These are phyloP conservation scores for Megacollybia marginata DNA, from an alignment of 768 basidiomycete species.

Conservation along the genomic window DNA sequence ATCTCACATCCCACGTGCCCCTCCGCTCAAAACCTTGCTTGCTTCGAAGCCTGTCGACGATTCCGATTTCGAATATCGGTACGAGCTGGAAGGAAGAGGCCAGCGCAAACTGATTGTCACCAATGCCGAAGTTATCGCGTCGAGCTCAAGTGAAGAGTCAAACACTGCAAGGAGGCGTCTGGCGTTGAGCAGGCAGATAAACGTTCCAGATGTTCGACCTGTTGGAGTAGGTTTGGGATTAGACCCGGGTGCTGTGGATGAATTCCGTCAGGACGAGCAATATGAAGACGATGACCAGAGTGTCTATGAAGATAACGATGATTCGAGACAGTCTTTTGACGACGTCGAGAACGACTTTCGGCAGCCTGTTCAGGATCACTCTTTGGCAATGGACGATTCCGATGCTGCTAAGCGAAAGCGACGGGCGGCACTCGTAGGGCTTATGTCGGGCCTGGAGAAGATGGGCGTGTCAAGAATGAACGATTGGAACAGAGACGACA, in stretches of 20 bases:
- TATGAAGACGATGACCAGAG: not conserved
- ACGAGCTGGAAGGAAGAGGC: slow-evolving; percentile 18
- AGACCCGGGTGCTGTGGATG: too few relatives aligned
- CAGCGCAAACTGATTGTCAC: slow-evolving; percentile 37
- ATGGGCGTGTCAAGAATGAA: not conserved
- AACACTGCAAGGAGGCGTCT: not conserved
- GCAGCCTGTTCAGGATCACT: not conserved
- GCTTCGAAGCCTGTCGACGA: slow-evolving; percentile 19
- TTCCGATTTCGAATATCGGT: slow-evolving; percentile 34
- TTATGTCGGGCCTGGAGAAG: slow-evolving; percentile 24
- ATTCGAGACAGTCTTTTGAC: not conserved
- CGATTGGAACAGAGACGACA: slow-evolving; percentile 14
- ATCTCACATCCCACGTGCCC: not conserved
- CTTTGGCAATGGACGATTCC: slow-evolving; percentile 1
- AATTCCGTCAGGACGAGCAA: not conserved
- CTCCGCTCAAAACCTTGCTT: slow-evolving; percentile 2
- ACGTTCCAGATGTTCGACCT: not conserved
- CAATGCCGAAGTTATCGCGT: slow-evolving; percentile 34
- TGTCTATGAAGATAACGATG: not conserved
- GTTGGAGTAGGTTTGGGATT: not conserved
- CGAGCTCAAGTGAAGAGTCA: slow-evolving; percentile 22
- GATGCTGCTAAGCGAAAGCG: slow-evolving; percentile 19
- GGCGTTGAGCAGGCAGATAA: not conserved
- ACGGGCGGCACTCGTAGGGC: slow-evolving; percentile 27
- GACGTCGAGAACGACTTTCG: slow-evolving; percentile 2